Percentiles rank a stretch among this genome's conserved stretches.
phyloP scores from a whole-genome alignment of 192 early-diverging fungal genomes.

The Gryganskiella cystojenkinii region DNA sequence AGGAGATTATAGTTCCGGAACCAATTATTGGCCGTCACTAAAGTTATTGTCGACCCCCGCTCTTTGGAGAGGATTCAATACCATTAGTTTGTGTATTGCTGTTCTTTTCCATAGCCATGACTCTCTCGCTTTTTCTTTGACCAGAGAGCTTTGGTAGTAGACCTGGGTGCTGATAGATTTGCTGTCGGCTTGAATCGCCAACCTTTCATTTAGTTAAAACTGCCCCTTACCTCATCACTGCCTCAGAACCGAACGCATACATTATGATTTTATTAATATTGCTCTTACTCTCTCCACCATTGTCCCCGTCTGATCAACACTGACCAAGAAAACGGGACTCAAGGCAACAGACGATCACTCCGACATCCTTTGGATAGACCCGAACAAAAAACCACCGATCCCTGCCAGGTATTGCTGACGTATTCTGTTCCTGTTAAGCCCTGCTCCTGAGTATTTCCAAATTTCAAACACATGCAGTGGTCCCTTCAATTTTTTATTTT shows the following conservation, averaged over 20 bases:
- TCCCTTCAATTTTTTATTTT: too few species aligned
- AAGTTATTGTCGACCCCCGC: slow-evolving; percentile 10
- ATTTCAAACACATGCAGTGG: too few species aligned
- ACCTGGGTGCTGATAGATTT: slow-evolving; percentile 15
- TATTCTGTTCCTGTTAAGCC: too few species aligned
- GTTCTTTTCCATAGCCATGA: slow-evolving; percentile 11
- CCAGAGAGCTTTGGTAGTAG: slow-evolving; percentile 11
- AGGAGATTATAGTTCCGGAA: slow-evolving; percentile 16
- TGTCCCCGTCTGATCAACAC: slow-evolving; percentile 13
- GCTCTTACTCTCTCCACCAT: slow-evolving; percentile 2
- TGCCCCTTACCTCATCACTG: slow-evolving; percentile 7
- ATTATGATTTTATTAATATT: slow-evolving; percentile 4
- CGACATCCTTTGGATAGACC: too few species aligned
- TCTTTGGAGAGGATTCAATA: slow-evolving; percentile 13
- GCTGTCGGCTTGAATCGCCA: slow-evolving; percentile 3
- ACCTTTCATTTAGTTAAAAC: background rate
- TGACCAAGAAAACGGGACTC: slow-evolving; percentile 11
- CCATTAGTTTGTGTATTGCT: slow-evolving; percentile 12
- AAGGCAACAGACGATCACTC: too few species aligned
- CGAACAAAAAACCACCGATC: background rate
- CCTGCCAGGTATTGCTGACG: slow-evolving; percentile 6
- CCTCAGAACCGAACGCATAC: slow-evolving; percentile 4
- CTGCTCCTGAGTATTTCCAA: too few species aligned
- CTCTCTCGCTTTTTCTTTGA: slow-evolving; percentile 10
- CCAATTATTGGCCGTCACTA: slow-evolving; percentile 13